Base-by-base conservation (phyloP, 75 land plant species). In the Sequoia sempervirens region DNA sequence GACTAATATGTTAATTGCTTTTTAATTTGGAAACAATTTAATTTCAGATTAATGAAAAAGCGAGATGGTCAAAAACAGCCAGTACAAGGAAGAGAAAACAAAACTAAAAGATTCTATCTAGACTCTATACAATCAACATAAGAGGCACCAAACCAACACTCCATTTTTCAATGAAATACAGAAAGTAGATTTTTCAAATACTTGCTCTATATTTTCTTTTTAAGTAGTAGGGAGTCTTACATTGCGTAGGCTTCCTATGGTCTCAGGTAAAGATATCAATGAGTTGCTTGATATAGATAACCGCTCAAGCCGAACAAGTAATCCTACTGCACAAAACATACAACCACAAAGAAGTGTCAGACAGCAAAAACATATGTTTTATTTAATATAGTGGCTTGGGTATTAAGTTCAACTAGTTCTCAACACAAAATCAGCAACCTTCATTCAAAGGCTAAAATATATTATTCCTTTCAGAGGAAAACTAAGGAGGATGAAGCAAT, bases 181-280 rank as follows among this genome's bases (percentile, higher is more conserved):
- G 13, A 78, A 45, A 26, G 45, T 18, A 78, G 10, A 26, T 10
- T 20, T 28, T 3, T 45, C 52, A n/a, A 43, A 23, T 45, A 78
- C 17, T 45, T 78, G 28, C 32, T 23, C 37, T 76, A 76, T 8
- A 41, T 23, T 76, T 78, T 43, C 32, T 45, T 45, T 43, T 78
- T 26, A 40, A 52, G 45, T 45, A 2, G 50, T 20, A 26, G 23
- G 12, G 30, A 45, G n/a, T 43, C 92, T 89, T 85, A 95, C 99
- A 94, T 93, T 95, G 40, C 93, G 92, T 85, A 97, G 85, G 90
- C 95, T 92, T 74, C 99, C 99, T 45, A 97, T 84, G n/a, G 98
- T 91, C 84, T 87, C 85, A 45, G 99, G 99, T 84, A 97, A 86
- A 72, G 82, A 84, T 2, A 82, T 73, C 83, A 97, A 87, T 53